A percentile compares a stretch with the other conserved stretches of the same genome.
Evolutionary conservation across 331 rosid genomes (phyloP).

Genomic region (Malus hybrid): DNA sequence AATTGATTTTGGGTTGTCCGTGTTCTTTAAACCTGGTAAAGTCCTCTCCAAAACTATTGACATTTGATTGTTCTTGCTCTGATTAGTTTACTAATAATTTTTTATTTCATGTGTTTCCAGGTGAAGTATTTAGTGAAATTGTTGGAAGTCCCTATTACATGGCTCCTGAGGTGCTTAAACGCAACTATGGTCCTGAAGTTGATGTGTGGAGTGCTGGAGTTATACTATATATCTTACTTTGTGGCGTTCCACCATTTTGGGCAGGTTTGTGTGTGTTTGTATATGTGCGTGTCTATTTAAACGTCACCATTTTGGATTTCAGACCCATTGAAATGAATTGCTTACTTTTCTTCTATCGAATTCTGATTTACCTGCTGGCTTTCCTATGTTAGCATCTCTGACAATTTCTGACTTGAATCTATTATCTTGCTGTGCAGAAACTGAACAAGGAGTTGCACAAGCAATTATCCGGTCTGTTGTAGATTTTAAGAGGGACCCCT

Average conservation of each 20-base stretch:
- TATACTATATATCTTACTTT: constrained; percentile 85
- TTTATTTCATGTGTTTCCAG: constrained; percentile 30
- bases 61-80: not conserved
- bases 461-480: constrained; percentile 85
- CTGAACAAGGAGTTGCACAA: constrained; percentile 98
- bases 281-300: not conserved
- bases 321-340: not conserved
- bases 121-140: constrained; percentile 72
- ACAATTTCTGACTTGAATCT: not conserved
- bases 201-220: constrained; percentile 99
- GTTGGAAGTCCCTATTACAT: constrained; percentile 99
- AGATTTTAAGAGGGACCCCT: constrained; percentile 91
- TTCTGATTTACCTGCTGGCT: not conserved
- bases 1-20: constrained; percentile 90
- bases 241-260: constrained; percentile 98
- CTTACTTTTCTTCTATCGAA: not conserved
- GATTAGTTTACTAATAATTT: not conserved
- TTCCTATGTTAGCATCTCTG: not conserved
- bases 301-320: not conserved
- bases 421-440: constrained; percentile 53
- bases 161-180: constrained; percentile 95
- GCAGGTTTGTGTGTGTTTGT: constrained; percentile 60
- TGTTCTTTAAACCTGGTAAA: constrained; percentile 85
- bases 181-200: constrained; percentile 81
- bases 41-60: not conserved